These are phyloP conservation scores for Salinomyces thailandicus DNA, from an alignment of 2,329 filamentous ascomycete species.

Conservation along the genomic window DNA sequence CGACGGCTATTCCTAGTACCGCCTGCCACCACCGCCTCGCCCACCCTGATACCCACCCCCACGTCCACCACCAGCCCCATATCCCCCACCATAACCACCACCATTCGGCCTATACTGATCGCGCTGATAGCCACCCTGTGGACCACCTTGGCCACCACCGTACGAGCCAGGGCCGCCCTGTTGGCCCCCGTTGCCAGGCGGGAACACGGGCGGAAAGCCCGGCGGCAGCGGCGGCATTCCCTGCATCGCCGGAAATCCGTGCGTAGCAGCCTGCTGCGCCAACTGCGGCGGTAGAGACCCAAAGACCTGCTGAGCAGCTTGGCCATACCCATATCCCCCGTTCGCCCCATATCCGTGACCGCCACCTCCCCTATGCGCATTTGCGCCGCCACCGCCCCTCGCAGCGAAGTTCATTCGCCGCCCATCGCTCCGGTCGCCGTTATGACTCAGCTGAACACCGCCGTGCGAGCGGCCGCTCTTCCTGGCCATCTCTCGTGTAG, in stretches of 20 bases:
- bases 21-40: slow-evolving; percentile 4
- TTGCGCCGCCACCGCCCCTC: slow-evolving; percentile 15
- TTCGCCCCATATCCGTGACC: slow-evolving; percentile 19
- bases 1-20: slow-evolving; percentile 5
- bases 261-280: slow-evolving; percentile 24
- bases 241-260: slow-evolving; percentile 22
- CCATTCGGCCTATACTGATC: slow-evolving; percentile 11
- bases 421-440: slow-evolving; percentile 35
- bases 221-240: slow-evolving; percentile 9
- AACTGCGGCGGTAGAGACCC: slow-evolving; percentile 24
- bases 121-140: slow-evolving; percentile 13
- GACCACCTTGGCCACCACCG: slow-evolving; percentile 13
- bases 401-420: slow-evolving; percentile 45
- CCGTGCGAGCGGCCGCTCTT: slow-evolving; percentile 60
- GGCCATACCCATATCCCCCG: slow-evolving; percentile 16
- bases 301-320: slow-evolving; percentile 14
- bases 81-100: slow-evolving; percentile 10
- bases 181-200: slow-evolving; percentile 9
- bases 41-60: slow-evolving; percentile 12
- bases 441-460: slow-evolving; percentile 50
- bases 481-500: slow-evolving; percentile 55
- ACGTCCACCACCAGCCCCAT: slow-evolving; percentile 8
- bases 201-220: slow-evolving; percentile 3
- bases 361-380: slow-evolving; percentile 17
- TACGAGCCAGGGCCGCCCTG: background rate